phyloP scores from a whole-genome alignment of 768 basidiomycete species.

The Boletus rufocinnamomeus region DNA sequence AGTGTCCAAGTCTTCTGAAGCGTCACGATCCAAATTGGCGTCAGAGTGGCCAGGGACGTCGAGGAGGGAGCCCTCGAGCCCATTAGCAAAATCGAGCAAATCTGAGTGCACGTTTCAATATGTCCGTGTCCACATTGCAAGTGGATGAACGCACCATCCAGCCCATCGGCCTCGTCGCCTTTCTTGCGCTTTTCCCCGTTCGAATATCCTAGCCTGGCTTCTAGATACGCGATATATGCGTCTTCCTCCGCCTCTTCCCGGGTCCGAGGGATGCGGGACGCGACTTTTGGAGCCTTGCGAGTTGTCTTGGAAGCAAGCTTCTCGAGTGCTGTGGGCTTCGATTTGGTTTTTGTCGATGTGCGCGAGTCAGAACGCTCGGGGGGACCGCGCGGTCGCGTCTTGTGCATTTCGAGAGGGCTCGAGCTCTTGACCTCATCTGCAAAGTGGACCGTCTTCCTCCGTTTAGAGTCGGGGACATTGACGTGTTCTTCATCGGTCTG shows the following conservation, averaged over 20 bases:
- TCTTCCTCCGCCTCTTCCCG: slow-evolving; percentile 71
- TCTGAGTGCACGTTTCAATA: slow-evolving; percentile 38
- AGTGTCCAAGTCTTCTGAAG: neutral
- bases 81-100: slow-evolving; percentile 52
- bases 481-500: slow-evolving; percentile 45
- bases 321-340: slow-evolving; percentile 35
- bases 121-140: neutral
- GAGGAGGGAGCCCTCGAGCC: slow-evolving; percentile 17
- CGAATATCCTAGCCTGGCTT: slow-evolving; percentile 67
- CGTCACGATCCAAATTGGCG: neutral
- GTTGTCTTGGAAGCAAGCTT: slow-evolving; percentile 32
- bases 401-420: neutral
- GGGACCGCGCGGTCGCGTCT: neutral
- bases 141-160: slow-evolving; percentile 63
- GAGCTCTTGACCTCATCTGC: slow-evolving; percentile 6
- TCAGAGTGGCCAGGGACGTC: neutral
- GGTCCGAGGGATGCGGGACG: slow-evolving; percentile 28
- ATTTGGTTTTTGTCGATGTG: slow-evolving; percentile 12
- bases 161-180: slow-evolving; percentile 68
- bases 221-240: slow-evolving; percentile 81
- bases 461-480: slow-evolving; percentile 43
- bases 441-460: slow-evolving; percentile 45
- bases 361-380: neutral
- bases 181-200: slow-evolving; percentile 46
- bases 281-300: slow-evolving; percentile 1